Evolutionary conservation across 2,329 filamentous ascomycete species (phyloP), one percentile per base, ranked within the genome.

Genomic region (Ascochyta lentis): DNA sequence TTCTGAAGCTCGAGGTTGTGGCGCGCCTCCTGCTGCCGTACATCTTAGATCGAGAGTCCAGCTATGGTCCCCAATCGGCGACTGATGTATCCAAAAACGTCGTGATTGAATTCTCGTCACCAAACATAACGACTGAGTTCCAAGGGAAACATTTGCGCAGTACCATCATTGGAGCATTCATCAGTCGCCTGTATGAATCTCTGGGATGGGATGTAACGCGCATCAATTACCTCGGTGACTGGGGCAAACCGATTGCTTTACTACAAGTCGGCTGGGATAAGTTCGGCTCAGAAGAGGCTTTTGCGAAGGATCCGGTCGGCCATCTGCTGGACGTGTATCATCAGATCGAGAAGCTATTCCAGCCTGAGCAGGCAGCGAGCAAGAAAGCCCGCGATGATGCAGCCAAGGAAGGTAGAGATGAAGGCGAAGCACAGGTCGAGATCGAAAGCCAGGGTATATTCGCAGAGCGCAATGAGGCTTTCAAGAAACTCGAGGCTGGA

Each of bases 41-140:
- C 62, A 86, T 91, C 57, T 81, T 85, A 26, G 75, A 80, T 39
- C 80, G 81, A 38, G 81, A 81, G 44, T 57, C 68, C 2, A 73
- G 76, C 5, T 92, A 84, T 61, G 89, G 89, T 86, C 67, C 77
- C 79, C 40, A 71, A 77, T 19, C 79, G 84, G 65, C 82, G 2
- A 79, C 77, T 41, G 74, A 79, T 53, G 81, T 78, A 54, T 77
- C 77, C 54, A 88, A 87, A 76, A 81, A 80, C 56, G 69, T 83
- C 3, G 80, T 91, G 29, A 80, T 91, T 60, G 89, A 91, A 65
- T 91, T 91, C 67, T 90, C 87, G 1, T 90, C 88, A 0, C 89
- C 89, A 27, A 91, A 91, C 68, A 89, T 91, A 51, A 87, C 88
- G 27, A 90, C 89, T 72, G 88, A 86, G 15, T 89, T 90, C 67